phyloP scores from a whole-genome alignment of 441 rosid species.

The Populus hybrid region DNA sequence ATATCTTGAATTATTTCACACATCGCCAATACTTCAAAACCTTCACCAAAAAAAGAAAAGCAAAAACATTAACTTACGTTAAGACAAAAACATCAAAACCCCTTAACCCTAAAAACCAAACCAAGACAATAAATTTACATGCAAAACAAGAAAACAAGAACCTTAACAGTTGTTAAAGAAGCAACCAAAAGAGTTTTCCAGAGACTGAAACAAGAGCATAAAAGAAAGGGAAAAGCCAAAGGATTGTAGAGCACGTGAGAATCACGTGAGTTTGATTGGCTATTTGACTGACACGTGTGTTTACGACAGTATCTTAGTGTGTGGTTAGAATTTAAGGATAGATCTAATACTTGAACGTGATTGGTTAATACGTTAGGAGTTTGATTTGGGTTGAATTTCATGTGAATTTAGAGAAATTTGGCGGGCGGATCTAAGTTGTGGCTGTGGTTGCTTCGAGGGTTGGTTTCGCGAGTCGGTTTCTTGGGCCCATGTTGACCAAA shows the following conservation, averaged over 20 bases:
- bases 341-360: conserved; percentile 39
- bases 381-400: conserved; percentile 14
- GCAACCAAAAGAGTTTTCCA: neutral
- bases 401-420: conserved; percentile 10
- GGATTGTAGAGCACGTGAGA: conserved; percentile 24
- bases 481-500: neutral
- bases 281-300: conserved; percentile 43
- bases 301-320: conserved; percentile 36
- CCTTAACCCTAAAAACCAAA: neutral
- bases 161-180: neutral
- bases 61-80: neutral
- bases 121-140: neutral
- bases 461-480: neutral
- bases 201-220: neutral
- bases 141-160: neutral
- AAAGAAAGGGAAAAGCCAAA: conserved; percentile 5
- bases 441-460: conserved; percentile 10
- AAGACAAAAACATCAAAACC: neutral
- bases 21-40: conserved; percentile 49
- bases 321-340: conserved; percentile 45
- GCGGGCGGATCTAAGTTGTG: conserved; percentile 7
- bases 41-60: neutral
- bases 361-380: conserved; percentile 20
- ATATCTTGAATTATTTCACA: conserved; percentile 32
- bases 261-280: conserved; percentile 35